Evolutionary conservation across 805 yeast species (phyloP).

Genomic region (Candida coquimbonensis): DNA sequence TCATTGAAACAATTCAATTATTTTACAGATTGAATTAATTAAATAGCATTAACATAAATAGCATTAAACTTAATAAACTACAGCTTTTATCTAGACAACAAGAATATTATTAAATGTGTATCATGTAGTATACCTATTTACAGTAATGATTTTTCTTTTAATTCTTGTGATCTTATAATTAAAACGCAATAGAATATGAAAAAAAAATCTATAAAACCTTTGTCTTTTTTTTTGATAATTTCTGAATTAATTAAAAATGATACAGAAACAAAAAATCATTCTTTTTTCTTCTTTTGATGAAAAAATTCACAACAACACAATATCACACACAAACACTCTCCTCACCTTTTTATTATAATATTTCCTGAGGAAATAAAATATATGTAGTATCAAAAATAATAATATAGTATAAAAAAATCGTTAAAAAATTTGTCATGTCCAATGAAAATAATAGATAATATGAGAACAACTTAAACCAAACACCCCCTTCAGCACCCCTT

Average conservation of each 20-base stretch:
- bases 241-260: too few species aligned
- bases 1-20: constrained; percentile 8
- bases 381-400: constrained; percentile 2
- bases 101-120: constrained; percentile 7
- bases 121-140: constrained; percentile 8
- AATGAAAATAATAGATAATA: constrained; percentile 5
- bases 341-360: constrained; percentile 1
- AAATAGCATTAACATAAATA: too few species aligned
- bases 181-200: not conserved
- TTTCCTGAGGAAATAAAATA: not conserved
- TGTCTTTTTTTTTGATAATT: not conserved
- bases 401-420: constrained; percentile 6
- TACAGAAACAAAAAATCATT: too few species aligned
- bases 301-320: constrained; percentile 6
- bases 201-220: not conserved
- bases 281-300: not conserved
- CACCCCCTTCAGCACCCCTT: not conserved
- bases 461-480: constrained; percentile 1
- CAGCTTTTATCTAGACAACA: not conserved
- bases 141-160: constrained; percentile 1
- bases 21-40: not conserved
- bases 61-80: too few species aligned
- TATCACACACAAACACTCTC: constrained; percentile 1
- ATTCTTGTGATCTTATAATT: not conserved
- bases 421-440: constrained; percentile 10